Evolutionary conservation across 2,329 filamentous ascomycete genomes (phyloP).

Genomic region (Penicillium griseofulvum): DNA sequence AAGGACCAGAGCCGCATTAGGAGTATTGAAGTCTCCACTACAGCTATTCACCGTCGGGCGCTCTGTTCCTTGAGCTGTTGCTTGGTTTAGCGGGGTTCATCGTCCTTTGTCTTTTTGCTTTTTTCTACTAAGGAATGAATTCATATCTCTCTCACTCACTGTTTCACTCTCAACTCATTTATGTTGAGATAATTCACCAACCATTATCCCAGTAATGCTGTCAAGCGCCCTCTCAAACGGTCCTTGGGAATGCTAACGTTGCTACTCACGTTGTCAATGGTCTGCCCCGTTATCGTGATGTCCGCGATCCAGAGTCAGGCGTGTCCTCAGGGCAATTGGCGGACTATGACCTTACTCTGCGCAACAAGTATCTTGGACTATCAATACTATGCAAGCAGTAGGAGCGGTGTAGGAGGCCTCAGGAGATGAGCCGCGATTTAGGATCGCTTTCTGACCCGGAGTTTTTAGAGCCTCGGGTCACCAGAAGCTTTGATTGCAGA

Average conservation of each 20-base stretch:
- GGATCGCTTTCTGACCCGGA: not conserved
- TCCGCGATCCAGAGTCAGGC: not conserved
- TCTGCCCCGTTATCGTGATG: not conserved
- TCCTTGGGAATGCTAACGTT: not conserved
- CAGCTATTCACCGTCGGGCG: not conserved
- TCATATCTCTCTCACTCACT: not conserved
- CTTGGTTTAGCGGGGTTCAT: not conserved
- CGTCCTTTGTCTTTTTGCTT: not conserved
- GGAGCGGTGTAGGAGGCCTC: not conserved
- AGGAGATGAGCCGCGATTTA: not conserved
- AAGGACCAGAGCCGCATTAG: conserved; percentile 4
- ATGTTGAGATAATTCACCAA: not conserved
- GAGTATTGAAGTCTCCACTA: not conserved
- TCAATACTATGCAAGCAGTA: not conserved
- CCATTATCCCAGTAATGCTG: too few species aligned
- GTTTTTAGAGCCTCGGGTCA: not conserved
- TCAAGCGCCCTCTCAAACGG: too few species aligned
- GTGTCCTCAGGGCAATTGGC: not conserved
- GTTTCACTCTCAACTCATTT: not conserved
- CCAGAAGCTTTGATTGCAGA: not conserved
- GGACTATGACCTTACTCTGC: not conserved
- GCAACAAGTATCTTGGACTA: not conserved
- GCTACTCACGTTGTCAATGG: not conserved
- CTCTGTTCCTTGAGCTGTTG: not conserved
- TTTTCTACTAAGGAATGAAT: not conserved